Evolutionary conservation across 345 rosid species (phyloP), one percentile per base, ranked within the genome.

Genomic region (Murraya koenigii): DNA sequence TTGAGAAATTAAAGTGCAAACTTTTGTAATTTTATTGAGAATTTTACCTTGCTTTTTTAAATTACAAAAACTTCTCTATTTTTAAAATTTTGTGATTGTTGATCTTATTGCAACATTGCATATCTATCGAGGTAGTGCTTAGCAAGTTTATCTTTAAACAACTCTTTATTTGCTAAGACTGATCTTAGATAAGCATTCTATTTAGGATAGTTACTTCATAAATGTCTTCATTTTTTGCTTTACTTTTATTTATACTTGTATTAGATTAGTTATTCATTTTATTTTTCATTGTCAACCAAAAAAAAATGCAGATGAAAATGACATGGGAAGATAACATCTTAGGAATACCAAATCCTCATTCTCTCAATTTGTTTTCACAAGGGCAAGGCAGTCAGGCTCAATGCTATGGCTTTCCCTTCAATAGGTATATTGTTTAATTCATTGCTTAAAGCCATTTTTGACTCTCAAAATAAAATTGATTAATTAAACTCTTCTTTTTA

Each of bases 371-470:
- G 54, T 26, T 38, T 58, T 38, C 76, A 25, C 35, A 11, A 26
- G 68, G 19, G 22, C 79, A 58, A 62, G 63, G 70, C 10, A 52
- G 6, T 19, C 75, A 38, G 54, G 64, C 35, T 15, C 64, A 23
- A 3, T 22, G 44, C 26, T 52, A 41, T 20, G 55, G 39, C 71
- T 7, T 41, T 36, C 67, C 41, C 58, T 4, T 1, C 26, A 4
- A 17, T 38, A 65, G 83, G 86, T 80, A 28, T 61, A 26, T 9
- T 13, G 49, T 44, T 44, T 44, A 44, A 44, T 14, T 44, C 15
- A 2, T 1, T 44, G 49, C 17, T 3, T 44, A 13, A 44, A 11
- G 49, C 3, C 49, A 13, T 44, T 44, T 44, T 44, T 11, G 25
- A 54, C 66, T 26, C 32, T 55, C 25, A 7, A 20, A 49, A 35